phyloP scores from a whole-genome alignment of 805 yeast species.

The Hanseniaspora jakobsenii region DNA sequence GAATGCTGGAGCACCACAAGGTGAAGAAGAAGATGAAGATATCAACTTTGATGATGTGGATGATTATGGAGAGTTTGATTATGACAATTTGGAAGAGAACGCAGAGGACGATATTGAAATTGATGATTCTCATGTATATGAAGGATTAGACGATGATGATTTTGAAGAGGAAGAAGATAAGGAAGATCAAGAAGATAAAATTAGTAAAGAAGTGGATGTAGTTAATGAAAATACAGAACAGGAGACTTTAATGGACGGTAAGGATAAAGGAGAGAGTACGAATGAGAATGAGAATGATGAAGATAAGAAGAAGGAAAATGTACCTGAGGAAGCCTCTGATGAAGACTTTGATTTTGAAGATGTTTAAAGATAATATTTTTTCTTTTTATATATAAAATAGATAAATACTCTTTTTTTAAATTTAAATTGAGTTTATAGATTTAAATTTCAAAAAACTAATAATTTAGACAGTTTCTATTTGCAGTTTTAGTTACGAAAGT shows the following conservation, averaged over 20 bases:
- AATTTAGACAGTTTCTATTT: too few relatives aligned
- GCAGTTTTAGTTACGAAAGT: too few relatives aligned
- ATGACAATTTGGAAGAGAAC: slow-evolving; percentile 18
- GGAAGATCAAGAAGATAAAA: slow-evolving; percentile 4
- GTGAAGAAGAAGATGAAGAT: slow-evolving; percentile 18
- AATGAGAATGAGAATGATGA: slow-evolving; percentile 18
- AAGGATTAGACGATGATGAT: slow-evolving; percentile 19
- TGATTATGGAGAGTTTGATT: slow-evolving; percentile 16
- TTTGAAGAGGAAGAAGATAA: slow-evolving; percentile 15
- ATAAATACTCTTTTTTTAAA: background rate
- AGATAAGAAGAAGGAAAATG: slow-evolving; percentile 12
- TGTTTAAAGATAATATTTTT: too few relatives aligned
- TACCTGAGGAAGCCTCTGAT: slow-evolving; percentile 25
- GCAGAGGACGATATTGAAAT: slow-evolving; percentile 12
- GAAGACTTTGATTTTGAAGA: slow-evolving; percentile 30
- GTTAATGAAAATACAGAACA: background rate
- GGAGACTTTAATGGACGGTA: background rate
- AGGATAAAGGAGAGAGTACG: slow-evolving; percentile 25
- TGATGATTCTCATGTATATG: slow-evolving; percentile 17
- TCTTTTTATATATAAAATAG: too few relatives aligned
- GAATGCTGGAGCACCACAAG: slow-evolving; percentile 27
- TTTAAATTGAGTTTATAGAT: too few relatives aligned
- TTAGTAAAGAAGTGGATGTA: background rate
- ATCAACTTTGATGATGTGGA: slow-evolving; percentile 23
- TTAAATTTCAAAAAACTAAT: too few relatives aligned